Percentiles rank a stretch among this genome's conserved stretches.
Evolutionary conservation across 495 filamentous ascomycete species (phyloP).

Genomic region (Xylaria venustula): DNA sequence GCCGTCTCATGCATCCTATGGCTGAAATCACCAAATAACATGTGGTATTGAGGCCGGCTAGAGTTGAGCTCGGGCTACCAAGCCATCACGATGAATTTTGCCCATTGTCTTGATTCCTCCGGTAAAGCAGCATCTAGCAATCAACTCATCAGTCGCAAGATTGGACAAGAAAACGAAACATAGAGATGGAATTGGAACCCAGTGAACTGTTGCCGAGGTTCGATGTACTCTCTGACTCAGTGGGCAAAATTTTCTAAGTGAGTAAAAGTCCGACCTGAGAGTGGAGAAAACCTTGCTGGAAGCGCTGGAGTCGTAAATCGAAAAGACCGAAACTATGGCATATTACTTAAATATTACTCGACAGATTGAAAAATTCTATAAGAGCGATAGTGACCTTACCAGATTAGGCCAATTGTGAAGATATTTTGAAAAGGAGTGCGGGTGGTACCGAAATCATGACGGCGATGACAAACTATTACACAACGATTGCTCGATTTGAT

Average conservation of each 20-base stretch:
- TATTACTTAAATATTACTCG: conserved; percentile 16
- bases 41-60: background rate
- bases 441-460: background rate
- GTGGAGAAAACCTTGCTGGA: background rate
- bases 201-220: background rate
- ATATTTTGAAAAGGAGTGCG: background rate
- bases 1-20: too few species aligned
- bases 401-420: conserved; percentile 12
- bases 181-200: background rate
- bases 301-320: background rate
- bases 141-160: background rate
- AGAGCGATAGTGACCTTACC: background rate
- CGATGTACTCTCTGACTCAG: background rate
- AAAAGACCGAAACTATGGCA: background rate
- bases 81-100: background rate
- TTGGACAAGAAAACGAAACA: background rate
- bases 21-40: background rate
- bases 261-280: background rate
- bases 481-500: conserved; percentile 15
- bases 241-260: background rate
- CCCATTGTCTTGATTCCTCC: background rate
- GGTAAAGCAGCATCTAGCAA: background rate
- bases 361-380: background rate
- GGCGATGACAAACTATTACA: conserved; percentile 15
- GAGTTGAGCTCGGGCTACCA: background rate